phyloP scores from a whole-genome alignment of 148 eudicot species.

The Talinum fruticosum region DNA sequence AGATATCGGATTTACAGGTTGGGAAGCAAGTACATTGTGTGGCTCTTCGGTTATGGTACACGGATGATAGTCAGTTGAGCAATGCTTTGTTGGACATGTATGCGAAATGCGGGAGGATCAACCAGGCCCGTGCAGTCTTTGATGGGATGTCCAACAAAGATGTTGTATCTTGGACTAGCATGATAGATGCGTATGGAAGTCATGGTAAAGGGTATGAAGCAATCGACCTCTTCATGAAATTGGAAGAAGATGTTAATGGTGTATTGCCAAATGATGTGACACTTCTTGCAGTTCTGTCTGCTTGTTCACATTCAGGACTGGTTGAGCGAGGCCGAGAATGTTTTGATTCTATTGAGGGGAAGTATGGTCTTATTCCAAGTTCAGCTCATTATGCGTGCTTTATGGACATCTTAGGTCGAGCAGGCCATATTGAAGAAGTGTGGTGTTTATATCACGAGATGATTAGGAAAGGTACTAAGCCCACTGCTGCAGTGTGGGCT shows the following conservation, averaged over 20 bases:
- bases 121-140: slow-evolving; percentile 24
- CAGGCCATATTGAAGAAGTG: slow-evolving; percentile 31
- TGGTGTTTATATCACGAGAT: slow-evolving; percentile 33
- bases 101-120: slow-evolving; percentile 37
- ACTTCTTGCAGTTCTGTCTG: slow-evolving; percentile 35
- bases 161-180: slow-evolving; percentile 44
- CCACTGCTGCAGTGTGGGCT: slow-evolving; percentile 28
- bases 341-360: slow-evolving; percentile 18
- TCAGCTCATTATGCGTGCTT: slow-evolving; percentile 37
- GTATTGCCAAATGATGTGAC: slow-evolving; percentile 38
- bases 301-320: slow-evolving; percentile 43
- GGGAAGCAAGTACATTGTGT: slow-evolving; percentile 48
- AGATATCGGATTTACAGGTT: slow-evolving; percentile 34
- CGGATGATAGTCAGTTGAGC: slow-evolving; percentile 29
- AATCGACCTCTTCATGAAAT: slow-evolving; percentile 26
- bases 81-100: slow-evolving; percentile 37
- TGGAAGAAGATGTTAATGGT: slow-evolving; percentile 21
- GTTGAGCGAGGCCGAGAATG: slow-evolving; percentile 29
- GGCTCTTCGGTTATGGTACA: slow-evolving; percentile 22
- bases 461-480: slow-evolving; percentile 25
- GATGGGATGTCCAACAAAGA: slow-evolving; percentile 28
- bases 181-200: slow-evolving; percentile 40
- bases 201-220: slow-evolving; percentile 37
- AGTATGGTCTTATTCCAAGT: slow-evolving; percentile 24
- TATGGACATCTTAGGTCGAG: slow-evolving; percentile 36